phyloP scores from a whole-genome alignment of 208 protist genomes.

The Plasmodiophora brassicae region DNA sequence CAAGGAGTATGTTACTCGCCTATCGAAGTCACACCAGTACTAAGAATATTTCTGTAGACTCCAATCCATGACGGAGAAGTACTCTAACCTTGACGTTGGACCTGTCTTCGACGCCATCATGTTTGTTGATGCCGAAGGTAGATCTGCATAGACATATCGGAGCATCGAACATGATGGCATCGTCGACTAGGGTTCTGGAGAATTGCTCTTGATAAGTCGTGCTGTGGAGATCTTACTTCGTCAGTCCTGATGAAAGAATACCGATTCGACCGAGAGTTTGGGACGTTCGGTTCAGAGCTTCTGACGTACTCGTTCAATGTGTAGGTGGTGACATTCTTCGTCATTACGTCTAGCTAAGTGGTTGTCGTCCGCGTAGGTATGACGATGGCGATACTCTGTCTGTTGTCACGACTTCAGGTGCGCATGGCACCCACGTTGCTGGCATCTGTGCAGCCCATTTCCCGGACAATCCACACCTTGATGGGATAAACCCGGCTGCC shows the following conservation, averaged over 20 bases:
- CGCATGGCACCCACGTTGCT: slow-evolving; percentile 67
- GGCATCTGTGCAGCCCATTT: slow-evolving; percentile 64
- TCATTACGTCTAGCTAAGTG: slow-evolving; percentile 39
- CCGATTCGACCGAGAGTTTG: not conserved
- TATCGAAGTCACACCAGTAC: not conserved
- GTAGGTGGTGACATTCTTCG: not conserved
- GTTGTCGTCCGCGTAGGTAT: slow-evolving; percentile 56
- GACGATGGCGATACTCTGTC: slow-evolving; percentile 60
- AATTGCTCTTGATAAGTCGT: not conserved
- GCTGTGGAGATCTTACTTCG: not conserved
- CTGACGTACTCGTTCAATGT: not conserved
- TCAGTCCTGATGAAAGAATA: not conserved
- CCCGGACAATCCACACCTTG: slow-evolving; percentile 55
- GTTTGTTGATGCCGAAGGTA: not conserved
- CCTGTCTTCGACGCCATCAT: slow-evolving; percentile 13
- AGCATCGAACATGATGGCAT: too few species aligned
- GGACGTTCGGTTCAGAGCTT: not conserved
- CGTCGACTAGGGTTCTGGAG: not conserved
- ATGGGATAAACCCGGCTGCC: slow-evolving; percentile 55
- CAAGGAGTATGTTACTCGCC: not conserved
- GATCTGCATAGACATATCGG: too few species aligned
- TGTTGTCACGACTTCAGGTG: slow-evolving; percentile 53
- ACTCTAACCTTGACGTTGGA: not conserved
- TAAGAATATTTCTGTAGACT: not conserved
- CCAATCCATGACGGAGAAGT: not conserved